Conservation (phyloP, 306 rosid species). For the Cucumis hystrix region DNA sequence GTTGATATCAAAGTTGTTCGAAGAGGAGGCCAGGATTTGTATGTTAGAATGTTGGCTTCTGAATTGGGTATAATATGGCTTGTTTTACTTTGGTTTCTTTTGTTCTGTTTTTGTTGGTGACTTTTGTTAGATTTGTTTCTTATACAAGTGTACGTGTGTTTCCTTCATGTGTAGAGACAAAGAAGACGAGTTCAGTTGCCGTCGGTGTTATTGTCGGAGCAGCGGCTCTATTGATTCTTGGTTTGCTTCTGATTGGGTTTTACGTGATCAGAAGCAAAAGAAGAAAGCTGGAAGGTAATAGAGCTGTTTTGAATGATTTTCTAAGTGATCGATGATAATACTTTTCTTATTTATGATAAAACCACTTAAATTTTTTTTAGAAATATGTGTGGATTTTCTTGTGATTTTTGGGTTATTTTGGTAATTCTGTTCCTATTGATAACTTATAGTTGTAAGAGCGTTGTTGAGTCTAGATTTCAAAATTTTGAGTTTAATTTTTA, state of each 20-base stretch:
- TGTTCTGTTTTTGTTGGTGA: background rate
- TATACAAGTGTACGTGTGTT: background rate
- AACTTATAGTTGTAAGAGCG: background rate
- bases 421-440: too few species aligned
- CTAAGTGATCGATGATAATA: too few species aligned
- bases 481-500: too few species aligned
- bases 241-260: conserved; percentile 5
- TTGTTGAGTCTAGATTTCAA: too few species aligned
- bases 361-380: too few species aligned
- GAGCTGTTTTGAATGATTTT: background rate
- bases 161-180: background rate
- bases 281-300: background rate
- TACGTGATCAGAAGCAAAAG: conserved; percentile 4
- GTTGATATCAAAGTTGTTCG: conserved; percentile 8
- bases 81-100: background rate
- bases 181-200: background rate
- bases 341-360: too few species aligned
- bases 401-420: too few species aligned
- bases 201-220: background rate
- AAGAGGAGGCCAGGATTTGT: conserved; percentile 10
- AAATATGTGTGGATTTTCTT: too few species aligned
- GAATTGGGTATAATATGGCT: conserved; percentile 21
- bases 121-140: background rate
- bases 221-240: background rate
- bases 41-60: conserved; percentile 6